Base-by-base conservation (phyloP, 1,284 basidiomycete genomes). In the Chiua sp. region DNA sequence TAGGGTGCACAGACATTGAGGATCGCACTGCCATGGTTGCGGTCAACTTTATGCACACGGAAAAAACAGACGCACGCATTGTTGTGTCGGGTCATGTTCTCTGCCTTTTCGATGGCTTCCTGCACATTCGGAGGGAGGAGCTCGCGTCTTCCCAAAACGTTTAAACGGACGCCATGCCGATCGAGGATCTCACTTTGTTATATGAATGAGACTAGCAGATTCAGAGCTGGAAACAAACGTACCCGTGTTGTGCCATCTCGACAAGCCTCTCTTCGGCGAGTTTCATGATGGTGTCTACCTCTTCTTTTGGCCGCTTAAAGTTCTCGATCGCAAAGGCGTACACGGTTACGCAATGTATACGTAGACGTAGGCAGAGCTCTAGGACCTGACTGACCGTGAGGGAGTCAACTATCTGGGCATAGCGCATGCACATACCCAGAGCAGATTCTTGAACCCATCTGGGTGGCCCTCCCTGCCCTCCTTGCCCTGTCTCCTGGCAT, bases 321-420 rank as follows among this genome's bases (percentile, higher is more conserved):
- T 99, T 99, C 72, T 98, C 96, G 61, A 99, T 97, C 2, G 96
- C 88, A 76, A 99, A 99, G 6, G 96, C 95, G 70, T 98, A 99
- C 13, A 94, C 93, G 2, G 94, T 92, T 26, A 99, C 95, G 63
- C 91, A 93, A 57, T 80, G 83, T 53, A 98, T 85, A 23, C 86
- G 79, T 22, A 98, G 81, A 12, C 84, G 80, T 30, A 96, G 77
- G 67, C 96, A 95, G 50, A 96, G 82, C 72, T 94, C 91, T 20
- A 98, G 78, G 56, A 94, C 82, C 94, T 97, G 66, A 55, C 53
- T 28, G 44, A 47, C 12, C 20, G 42, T 65, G 32, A 59, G 53
- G 4, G 10, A 12, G 7, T 32, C 10, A 11, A 13, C n/a, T 47
- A 26, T 26, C 35, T 6, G n/a, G 4, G 28, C 32, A 26, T 23